phyloP scores from a whole-genome alignment of 768 basidiomycete genomes.

The Sarcomyxa edulis region DNA sequence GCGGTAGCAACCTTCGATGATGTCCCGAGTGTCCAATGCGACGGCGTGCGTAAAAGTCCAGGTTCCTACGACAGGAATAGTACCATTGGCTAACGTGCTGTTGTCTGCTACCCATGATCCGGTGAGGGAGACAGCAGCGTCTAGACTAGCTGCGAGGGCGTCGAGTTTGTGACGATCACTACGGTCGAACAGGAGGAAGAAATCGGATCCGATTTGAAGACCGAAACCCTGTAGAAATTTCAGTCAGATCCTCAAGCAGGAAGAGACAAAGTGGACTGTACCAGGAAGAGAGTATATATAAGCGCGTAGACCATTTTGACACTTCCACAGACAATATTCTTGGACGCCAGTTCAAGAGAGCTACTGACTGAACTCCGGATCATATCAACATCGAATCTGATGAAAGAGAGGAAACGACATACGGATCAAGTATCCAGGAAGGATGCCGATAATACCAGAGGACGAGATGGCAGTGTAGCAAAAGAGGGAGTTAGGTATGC shows the following conservation, averaged over 20 bases:
- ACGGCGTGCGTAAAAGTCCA: constrained; percentile 63
- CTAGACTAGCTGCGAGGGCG: constrained; percentile 44
- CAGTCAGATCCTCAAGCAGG: constrained; percentile 2
- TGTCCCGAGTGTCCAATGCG: constrained; percentile 37
- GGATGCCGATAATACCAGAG: constrained; percentile 79
- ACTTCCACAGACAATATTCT: constrained; percentile 79
- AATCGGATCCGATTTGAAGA: constrained; percentile 77
- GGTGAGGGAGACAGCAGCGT: constrained; percentile 44
- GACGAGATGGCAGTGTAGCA: constrained; percentile 93
- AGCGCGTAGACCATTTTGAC: constrained; percentile 89
- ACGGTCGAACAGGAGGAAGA: constrained; percentile 69
- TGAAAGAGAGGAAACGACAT: constrained; percentile 18
- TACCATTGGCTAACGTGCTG: constrained; percentile 28
- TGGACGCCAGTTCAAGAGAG: constrained; percentile 78
- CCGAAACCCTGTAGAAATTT: constrained; percentile 56
- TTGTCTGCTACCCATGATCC: constrained; percentile 70
- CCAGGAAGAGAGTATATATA: constrained; percentile 78
- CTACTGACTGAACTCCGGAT: constrained; percentile 52
- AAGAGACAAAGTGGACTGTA: constrained; percentile 12
- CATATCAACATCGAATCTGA: constrained; percentile 6
- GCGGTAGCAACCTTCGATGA: constrained; percentile 68
- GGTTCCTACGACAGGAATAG: constrained; percentile 48
- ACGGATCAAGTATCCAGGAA: constrained; percentile 87
- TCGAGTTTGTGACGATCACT: constrained; percentile 47
- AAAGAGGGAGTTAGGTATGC: constrained; percentile 71